Base-by-base conservation (phyloP, 164 flowering plant species). In the Tetracentron sinense region DNA sequence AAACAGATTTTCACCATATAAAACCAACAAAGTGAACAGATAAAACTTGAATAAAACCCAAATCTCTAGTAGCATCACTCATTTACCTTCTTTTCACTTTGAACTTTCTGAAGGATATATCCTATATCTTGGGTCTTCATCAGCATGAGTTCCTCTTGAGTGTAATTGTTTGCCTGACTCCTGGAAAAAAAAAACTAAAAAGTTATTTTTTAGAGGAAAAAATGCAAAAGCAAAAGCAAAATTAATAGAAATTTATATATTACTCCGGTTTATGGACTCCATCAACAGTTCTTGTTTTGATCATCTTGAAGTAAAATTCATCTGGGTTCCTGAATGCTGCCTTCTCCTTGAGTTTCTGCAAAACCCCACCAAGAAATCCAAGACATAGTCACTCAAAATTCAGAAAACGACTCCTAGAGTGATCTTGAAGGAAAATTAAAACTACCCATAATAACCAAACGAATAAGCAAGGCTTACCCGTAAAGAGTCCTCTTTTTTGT, bases 61-160 rank as follows among this genome's bases (percentile, higher is more conserved):
- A 57, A 28, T 59, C 22, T 14, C 23, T n/a, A 54, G 10, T 23
- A 2, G 5, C 48, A 11, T 23, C 47, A 63, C 21, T 17, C 7
- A n/a, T 19, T 30, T 38, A 85, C 98, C 82, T 88, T 89, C 64
- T 84, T 85, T 52, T 89, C 98, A 66, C 80, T 74, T 65, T 86
- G 98, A 68, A 83, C 16, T 68, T 84, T 86, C 78, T 92, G 98
- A 56, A 81, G 78, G 61, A 92, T 62, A 61, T 90, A 90, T 50
- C 90, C 96, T 8, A 82, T 80, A 67, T 92, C 96, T 75, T 90
- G 96, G 23, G 96, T 86, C 77, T 86, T 92, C 98, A 92, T 92
- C 71, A 88, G 60, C 89, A 83, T 74, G 66, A 88, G 88, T 58
- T 90, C 92, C 54, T 90, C 98, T 12, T 62, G 69, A 52, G 85